Evolutionary conservation across 2,329 filamentous ascomycete species (phyloP).

Genomic region (Thermoascus crustaceus): DNA sequence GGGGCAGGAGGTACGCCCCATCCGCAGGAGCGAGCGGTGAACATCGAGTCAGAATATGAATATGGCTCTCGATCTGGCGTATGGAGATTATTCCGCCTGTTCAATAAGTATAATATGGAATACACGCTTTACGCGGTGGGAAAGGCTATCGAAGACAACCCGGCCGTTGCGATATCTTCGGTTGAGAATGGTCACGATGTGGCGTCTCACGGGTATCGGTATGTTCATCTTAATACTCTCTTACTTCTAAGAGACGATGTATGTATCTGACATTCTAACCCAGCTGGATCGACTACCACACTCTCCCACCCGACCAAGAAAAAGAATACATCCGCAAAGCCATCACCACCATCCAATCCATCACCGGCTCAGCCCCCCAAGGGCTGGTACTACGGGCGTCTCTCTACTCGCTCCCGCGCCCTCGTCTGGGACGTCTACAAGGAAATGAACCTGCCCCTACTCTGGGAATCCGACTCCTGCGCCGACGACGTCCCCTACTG

Average conservation of each 20-base stretch:
- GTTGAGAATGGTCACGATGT: conserved; percentile 45
- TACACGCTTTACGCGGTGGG: conserved; percentile 46
- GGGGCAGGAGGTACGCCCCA: conserved; percentile 28
- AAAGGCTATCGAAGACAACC: conserved; percentile 40
- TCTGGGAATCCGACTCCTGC: conserved; percentile 45
- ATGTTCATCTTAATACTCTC: no score
- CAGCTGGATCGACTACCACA: conserved; percentile 45
- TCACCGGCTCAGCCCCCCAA: conserved; percentile 40
- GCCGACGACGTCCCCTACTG: conserved; percentile 50
- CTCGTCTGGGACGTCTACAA: conserved; percentile 44
- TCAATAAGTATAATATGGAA: conserved; percentile 42
- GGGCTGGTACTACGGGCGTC: conserved; percentile 44
- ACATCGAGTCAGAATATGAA: conserved; percentile 44
- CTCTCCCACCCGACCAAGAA: conserved; percentile 38
- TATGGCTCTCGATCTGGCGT: conserved; percentile 44
- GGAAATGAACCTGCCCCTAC: conserved; percentile 43
- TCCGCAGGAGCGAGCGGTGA: conserved; percentile 39
- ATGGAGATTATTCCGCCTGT: conserved; percentile 44
- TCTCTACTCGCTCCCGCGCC: conserved; percentile 36
- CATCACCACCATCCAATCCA: conserved; percentile 34
- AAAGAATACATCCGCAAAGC: conserved; percentile 40
- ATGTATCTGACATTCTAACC: no score
- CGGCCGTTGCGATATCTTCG: conserved; percentile 37
- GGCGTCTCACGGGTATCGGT: conserved; percentile 43
- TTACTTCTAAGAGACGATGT: no score